Percentiles rank a stretch among this genome's conserved stretches.
These are phyloP conservation scores for Hamigera avellanea DNA, from an alignment of 495 filamentous ascomycete species.

Conservation along the genomic window DNA sequence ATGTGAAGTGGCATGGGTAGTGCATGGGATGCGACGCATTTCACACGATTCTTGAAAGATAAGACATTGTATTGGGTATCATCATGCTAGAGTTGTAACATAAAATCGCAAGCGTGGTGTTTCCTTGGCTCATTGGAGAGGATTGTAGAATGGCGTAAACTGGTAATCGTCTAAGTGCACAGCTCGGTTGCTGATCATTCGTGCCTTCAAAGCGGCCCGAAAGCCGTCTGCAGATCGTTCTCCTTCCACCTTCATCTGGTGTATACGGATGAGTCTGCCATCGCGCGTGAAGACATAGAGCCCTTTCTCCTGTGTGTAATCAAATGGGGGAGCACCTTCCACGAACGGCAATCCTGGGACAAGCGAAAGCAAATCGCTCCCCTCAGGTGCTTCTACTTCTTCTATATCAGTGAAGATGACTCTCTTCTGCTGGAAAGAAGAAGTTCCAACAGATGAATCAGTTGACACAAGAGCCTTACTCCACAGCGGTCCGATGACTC, in stretches of 20 bases:
- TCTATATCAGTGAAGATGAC: slow-evolving; percentile 30
- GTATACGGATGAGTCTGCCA: slow-evolving; percentile 24
- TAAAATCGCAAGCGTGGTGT: neutral
- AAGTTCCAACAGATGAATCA: slow-evolving; percentile 7
- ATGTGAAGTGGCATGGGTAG: too few species aligned
- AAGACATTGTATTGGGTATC: slow-evolving; percentile 1
- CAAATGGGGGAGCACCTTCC: slow-evolving; percentile 16
- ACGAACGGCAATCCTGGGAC: slow-evolving; percentile 31
- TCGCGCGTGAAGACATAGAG: slow-evolving; percentile 30
- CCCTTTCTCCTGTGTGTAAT: slow-evolving; percentile 15
- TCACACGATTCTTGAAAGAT: neutral
- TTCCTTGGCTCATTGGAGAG: slow-evolving; percentile 13
- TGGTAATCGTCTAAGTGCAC: slow-evolving; percentile 14
- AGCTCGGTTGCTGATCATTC: slow-evolving; percentile 25
- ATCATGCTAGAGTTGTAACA: slow-evolving; percentile 10
- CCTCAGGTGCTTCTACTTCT: slow-evolving; percentile 19
- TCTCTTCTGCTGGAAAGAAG: slow-evolving; percentile 21
- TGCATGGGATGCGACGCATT: too few species aligned
- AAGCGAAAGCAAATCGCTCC: slow-evolving; percentile 15
- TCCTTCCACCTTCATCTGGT: slow-evolving; percentile 34
- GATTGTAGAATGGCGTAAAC: slow-evolving; percentile 28
- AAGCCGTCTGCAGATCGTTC: slow-evolving; percentile 24
- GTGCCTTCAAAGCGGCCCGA: slow-evolving; percentile 30
- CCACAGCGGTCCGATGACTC: slow-evolving; percentile 45
- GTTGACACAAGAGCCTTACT: slow-evolving; percentile 24